phyloP scores from a whole-genome alignment of 106 monocot species.

The Xerophyta viscosa region DNA sequence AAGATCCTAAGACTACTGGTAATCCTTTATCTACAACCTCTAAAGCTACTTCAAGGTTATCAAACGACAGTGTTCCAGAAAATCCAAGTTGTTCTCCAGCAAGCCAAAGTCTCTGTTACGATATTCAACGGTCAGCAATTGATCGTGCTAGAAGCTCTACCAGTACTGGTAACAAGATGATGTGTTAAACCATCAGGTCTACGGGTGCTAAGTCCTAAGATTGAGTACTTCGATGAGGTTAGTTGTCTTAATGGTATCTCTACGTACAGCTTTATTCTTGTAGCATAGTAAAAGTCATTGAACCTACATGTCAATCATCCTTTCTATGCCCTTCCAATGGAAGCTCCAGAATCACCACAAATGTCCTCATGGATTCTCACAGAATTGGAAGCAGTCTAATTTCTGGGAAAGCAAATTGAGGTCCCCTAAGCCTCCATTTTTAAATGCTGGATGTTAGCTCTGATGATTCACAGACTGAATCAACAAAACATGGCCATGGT shows the following conservation, averaged over 20 bases:
- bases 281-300: too few relatives aligned
- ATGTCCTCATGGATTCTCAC: slow-evolving; percentile 10
- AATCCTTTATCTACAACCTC: slow-evolving; percentile 5
- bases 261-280: too few relatives aligned
- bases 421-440: slow-evolving; percentile 8
- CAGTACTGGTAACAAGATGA: slow-evolving; percentile 2
- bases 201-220: slow-evolving; percentile 40
- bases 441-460: background rate
- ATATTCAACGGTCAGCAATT: too few relatives aligned
- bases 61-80: background rate
- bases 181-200: slow-evolving; percentile 43
- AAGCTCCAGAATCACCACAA: slow-evolving; percentile 9
- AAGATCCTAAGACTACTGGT: background rate
- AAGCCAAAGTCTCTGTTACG: too few relatives aligned
- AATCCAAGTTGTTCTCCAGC: slow-evolving; percentile 1
- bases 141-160: slow-evolving; percentile 1
- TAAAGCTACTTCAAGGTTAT: slow-evolving; percentile 8
- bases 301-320: too few relatives aligned
- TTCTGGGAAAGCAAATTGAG: slow-evolving; percentile 6
- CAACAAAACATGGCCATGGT: background rate
- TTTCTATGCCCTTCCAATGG: too few relatives aligned
- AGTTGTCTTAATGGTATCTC: too few relatives aligned
- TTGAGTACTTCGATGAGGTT: slow-evolving; percentile 63
- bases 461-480: background rate
- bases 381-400: background rate